A percentile compares a stretch with the other conserved stretches of the same genome.
Evolutionary conservation across 345 rosid genomes (phyloP).

Genomic region (Diplotaxis tenuifolia): DNA sequence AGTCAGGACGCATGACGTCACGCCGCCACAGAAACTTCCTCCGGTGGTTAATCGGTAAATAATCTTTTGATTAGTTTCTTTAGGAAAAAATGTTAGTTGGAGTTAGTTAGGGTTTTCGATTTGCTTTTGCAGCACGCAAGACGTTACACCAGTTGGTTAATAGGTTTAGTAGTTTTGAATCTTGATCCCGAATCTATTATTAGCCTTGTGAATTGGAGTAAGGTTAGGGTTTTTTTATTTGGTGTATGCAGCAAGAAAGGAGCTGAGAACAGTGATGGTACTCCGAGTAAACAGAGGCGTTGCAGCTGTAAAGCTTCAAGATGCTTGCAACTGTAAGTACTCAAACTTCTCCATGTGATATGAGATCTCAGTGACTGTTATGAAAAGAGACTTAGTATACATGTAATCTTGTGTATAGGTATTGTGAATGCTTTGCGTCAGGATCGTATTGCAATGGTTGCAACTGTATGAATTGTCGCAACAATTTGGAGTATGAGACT

Average conservation of each 20-base stretch:
- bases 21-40: neutral
- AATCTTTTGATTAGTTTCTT: neutral
- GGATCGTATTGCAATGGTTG: slow-evolving; percentile 77
- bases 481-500: slow-evolving; percentile 60
- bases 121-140: neutral
- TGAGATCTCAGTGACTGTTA: neutral
- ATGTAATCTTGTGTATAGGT: slow-evolving; percentile 42
- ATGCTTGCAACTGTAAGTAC: slow-evolving; percentile 79
- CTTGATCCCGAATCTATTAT: too few relatives aligned
- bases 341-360: neutral
- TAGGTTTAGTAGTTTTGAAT: too few relatives aligned
- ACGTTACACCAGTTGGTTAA: too few relatives aligned
- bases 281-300: slow-evolving; percentile 64
- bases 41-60: neutral
- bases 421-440: slow-evolving; percentile 85
- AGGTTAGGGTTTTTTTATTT: too few relatives aligned
- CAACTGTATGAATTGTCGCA: slow-evolving; percentile 71
- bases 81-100: too few relatives aligned
- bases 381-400: neutral
- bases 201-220: too few relatives aligned
- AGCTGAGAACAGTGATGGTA: slow-evolving; percentile 46
- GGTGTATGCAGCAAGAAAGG: slow-evolving; percentile 37
- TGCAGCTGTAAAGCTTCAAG: slow-evolving; percentile 75
- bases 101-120: neutral
- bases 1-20: neutral